phyloP scores from a whole-genome alignment of 208 protist genomes.

The Tritrichomonas foetus region DNA sequence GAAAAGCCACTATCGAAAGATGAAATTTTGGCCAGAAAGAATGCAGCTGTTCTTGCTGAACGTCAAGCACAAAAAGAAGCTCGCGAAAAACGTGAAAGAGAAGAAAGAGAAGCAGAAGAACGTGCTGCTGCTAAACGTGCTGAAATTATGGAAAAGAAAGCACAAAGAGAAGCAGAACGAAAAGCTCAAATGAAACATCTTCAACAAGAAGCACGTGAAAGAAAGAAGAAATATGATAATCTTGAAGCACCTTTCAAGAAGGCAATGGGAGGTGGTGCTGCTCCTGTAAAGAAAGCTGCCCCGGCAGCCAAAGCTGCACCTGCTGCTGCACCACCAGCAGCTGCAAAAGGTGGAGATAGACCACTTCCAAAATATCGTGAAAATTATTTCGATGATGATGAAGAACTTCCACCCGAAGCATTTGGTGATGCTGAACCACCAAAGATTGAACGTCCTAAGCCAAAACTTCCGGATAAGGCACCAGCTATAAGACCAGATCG shows the following conservation, averaged over 20 bases:
- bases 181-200: neutral
- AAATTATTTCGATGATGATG: neutral
- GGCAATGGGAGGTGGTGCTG: neutral
- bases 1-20: neutral
- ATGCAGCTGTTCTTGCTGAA: neutral
- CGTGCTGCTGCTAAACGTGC: neutral
- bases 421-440: too few relatives aligned
- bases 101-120: neutral
- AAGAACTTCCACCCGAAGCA: neutral
- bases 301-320: neutral
- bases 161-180: neutral
- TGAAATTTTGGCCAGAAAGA: neutral
- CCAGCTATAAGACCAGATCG: neutral
- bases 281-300: neutral
- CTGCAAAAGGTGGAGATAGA: neutral
- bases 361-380: neutral
- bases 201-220: neutral
- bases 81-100: neutral
- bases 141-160: neutral
- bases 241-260: constrained; percentile 25
- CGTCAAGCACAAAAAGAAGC: neutral
- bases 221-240: constrained; percentile 37
- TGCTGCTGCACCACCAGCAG: neutral
- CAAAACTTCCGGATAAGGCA: neutral
- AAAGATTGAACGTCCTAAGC: neutral